A percentile compares a stretch with the other conserved stretches of the same genome.
Conservation (phyloP, 768 basidiomycete genomes). For the Hygrocybe coccinea region DNA sequence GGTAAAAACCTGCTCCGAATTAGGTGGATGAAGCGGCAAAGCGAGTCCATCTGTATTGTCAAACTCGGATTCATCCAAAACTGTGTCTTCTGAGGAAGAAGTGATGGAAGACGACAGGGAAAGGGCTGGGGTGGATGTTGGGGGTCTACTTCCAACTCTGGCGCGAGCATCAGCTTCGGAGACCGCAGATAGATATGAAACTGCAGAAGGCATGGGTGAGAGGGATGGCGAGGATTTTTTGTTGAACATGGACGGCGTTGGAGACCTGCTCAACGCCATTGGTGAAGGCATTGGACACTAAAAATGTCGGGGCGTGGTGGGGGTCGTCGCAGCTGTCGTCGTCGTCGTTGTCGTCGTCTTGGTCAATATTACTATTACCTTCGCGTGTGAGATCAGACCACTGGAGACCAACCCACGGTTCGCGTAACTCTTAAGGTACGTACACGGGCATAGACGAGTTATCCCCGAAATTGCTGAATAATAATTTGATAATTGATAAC, state of each 20-base stretch:
- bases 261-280: constrained; percentile 42
- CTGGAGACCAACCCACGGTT: too few species aligned
- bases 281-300: constrained; percentile 5
- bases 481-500: too few species aligned
- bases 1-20: constrained; percentile 71
- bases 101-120: constrained; percentile 73
- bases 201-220: constrained; percentile 44
- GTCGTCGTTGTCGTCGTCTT: neutral
- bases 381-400: too few species aligned
- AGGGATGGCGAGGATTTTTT: constrained; percentile 34
- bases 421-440: neutral
- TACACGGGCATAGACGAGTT: neutral
- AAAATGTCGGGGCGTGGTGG: too few species aligned
- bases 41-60: constrained; percentile 53
- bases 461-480: too few species aligned
- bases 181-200: constrained; percentile 57
- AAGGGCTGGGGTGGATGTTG: constrained; percentile 63
- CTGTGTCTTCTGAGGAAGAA: constrained; percentile 61
- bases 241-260: constrained; percentile 47
- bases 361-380: too few species aligned
- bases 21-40: constrained; percentile 63
- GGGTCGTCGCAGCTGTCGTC: too few species aligned
- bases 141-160: constrained; percentile 41
- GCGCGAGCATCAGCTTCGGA: constrained; percentile 66
- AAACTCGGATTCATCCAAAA: constrained; percentile 50